These are phyloP conservation scores for Paramecium biaurelia DNA, from an alignment of 73 alveolate species.

Conservation along the genomic window DNA sequence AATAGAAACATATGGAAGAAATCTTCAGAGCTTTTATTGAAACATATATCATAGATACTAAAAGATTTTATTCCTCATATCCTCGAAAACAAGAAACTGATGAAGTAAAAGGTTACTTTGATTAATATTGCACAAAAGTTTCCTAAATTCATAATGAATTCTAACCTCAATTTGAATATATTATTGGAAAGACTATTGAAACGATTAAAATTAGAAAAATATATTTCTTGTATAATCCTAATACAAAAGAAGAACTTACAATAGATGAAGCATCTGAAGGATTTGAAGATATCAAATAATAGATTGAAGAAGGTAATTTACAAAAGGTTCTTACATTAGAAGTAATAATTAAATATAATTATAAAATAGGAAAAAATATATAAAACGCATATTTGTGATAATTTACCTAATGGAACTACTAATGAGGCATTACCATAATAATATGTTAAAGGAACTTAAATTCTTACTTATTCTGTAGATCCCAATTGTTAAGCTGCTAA, in stretches of 20 bases:
- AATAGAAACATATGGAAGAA: conserved; percentile 25
- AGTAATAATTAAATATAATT: not conserved
- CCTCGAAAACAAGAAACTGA: conserved; percentile 43
- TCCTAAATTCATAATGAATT: not conserved
- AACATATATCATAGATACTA: not conserved
- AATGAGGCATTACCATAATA: conserved; percentile 30
- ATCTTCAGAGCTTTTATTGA: conserved; percentile 3
- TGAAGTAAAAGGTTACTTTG: not conserved
- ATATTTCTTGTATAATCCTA: not conserved
- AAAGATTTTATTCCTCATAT: not conserved
- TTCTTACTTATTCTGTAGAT: not conserved
- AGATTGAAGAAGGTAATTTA: not conserved
- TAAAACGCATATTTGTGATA: conserved; percentile 6
- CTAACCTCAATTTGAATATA: not conserved
- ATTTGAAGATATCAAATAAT: not conserved
- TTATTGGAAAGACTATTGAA: conserved; percentile 3
- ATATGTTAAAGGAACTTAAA: conserved; percentile 28
- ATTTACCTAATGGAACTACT: conserved; percentile 3
- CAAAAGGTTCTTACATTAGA: not conserved
- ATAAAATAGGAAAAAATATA: not conserved
- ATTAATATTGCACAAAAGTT: not conserved
- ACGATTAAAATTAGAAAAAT: not conserved
- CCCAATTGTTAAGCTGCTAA: conserved; percentile 19
- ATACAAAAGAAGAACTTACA: not conserved
- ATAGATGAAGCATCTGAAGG: not conserved